Evolutionary conservation across 148 eudicot species (phyloP), one percentile per base, ranked within the genome.

Genomic region (Chenopodium formosanum): DNA sequence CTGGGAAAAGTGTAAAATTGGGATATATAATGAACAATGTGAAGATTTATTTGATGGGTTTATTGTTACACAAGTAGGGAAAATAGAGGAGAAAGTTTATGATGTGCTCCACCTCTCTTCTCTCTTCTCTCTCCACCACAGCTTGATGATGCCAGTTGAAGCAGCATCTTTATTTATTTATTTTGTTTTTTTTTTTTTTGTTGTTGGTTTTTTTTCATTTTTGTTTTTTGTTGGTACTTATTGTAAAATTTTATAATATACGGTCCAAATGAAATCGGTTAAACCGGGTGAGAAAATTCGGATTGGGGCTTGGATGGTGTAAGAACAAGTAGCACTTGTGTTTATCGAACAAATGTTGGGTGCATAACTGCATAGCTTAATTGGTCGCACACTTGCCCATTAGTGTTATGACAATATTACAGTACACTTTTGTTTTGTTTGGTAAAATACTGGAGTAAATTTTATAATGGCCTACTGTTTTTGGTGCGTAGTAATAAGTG

Each of bases 91-190:
- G 78, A 29, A 3, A 19, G 27, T 73, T 52, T 20, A 62, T 71
- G 64, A 72, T 44, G 27, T 4, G 78, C 47, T 72, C 47, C 47
- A 80, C 82, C 78, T 73, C 71, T 73, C 48, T 64, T 62, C 78
- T 73, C 71, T 73, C 48, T 64, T 62, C 2, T 73, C 16, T 73
- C 63, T 46, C 77, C 82, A 73, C 72, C 82, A 73, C 78, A 75
- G 10, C 20, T 44, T 40, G 31, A 25, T 50, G 52, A 29, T 53
- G 40, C 58, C 52, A 78, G 53, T 64, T 65, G 58, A 19, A 56
- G 7, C 37, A 44, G 70, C 58, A 12, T 20, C 50, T 48, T 64
- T 83, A 11, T 53, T 53, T 53, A 53, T 11, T 72, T 76, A 27
- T 70, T 27, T 69, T 7, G 3, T 7, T 66, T 66, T 27, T 13